phyloP scores from a whole-genome alignment of 2,329 filamentous ascomycete species.

The Fusarium pilosicola region DNA sequence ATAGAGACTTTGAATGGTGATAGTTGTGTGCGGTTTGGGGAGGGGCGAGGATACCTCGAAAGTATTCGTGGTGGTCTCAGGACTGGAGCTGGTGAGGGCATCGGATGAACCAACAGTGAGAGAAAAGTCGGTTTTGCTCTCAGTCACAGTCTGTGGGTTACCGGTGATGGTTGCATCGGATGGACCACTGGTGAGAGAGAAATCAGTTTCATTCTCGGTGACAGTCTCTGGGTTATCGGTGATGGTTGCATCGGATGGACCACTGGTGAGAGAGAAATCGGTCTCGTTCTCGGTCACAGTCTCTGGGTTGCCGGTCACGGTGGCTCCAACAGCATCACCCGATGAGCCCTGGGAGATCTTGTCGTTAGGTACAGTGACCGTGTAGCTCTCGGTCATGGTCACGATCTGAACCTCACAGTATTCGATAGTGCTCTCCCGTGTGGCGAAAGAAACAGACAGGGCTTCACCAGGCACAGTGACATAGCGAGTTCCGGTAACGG shows the following conservation, averaged over 20 bases:
- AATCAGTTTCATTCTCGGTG: conserved; percentile 44
- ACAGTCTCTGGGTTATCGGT: conserved; percentile 47
- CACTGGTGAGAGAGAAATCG: conserved; percentile 43
- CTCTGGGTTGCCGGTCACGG: conserved; percentile 44
- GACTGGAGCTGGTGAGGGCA: conserved; percentile 39
- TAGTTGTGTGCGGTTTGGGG: conserved; percentile 33
- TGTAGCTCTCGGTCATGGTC: conserved; percentile 43
- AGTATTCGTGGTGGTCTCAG: conserved; percentile 45
- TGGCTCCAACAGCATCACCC: conserved; percentile 35
- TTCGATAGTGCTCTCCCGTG: conserved; percentile 38
- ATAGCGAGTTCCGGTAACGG: conserved; percentile 44
- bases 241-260: conserved; percentile 48
- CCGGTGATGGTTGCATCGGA: conserved; percentile 46
- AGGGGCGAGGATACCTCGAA: conserved; percentile 31
- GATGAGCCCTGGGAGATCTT: conserved; percentile 23
- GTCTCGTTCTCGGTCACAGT: conserved; percentile 48
- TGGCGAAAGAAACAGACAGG: conserved; percentile 40
- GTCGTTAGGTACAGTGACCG: conserved; percentile 42
- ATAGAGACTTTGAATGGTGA: conserved; percentile 48
- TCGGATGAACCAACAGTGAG: conserved; percentile 35
- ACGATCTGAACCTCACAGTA: conserved; percentile 36
- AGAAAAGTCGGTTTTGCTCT: conserved; percentile 40
- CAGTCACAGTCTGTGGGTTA: conserved; percentile 42
- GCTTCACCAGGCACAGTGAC: conserved; percentile 43
- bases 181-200: conserved; percentile 44